Percentiles rank a stretch among this genome's conserved stretches.
Conservation (phyloP, 2,329 filamentous ascomycete species). For the Stagonosporopsis cucurbitacearum region DNA sequence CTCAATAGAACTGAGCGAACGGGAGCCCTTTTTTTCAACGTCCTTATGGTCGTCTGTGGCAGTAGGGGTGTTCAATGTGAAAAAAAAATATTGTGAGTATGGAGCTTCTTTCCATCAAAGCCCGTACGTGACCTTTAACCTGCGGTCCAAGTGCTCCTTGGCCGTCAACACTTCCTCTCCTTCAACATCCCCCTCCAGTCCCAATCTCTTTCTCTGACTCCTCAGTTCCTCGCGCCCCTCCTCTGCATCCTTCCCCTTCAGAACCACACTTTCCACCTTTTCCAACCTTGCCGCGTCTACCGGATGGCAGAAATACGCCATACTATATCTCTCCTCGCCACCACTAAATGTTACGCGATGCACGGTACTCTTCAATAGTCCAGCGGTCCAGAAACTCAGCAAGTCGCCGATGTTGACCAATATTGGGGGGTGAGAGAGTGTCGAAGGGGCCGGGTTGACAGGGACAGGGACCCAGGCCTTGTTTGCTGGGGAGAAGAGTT, state of each 20-base stretch:
- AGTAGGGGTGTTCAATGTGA: too few species aligned
- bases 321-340: slow-evolving; percentile 60
- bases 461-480: slow-evolving; percentile 54
- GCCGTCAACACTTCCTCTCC: slow-evolving; percentile 60
- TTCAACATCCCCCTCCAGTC: slow-evolving; percentile 42
- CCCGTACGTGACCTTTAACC: slow-evolving; percentile 66
- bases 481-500: slow-evolving; percentile 69
- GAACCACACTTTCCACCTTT: slow-evolving; percentile 60
- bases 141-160: slow-evolving; percentile 63
- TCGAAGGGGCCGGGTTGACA: slow-evolving; percentile 63
- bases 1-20: too few species aligned
- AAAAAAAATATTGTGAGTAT: too few species aligned
- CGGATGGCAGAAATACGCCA: slow-evolving; percentile 70
- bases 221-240: slow-evolving; percentile 40
- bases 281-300: slow-evolving; percentile 61
- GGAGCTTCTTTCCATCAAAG: slow-evolving; percentile 24
- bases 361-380: slow-evolving; percentile 83
- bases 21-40: too few species aligned
- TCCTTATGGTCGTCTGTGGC: too few species aligned
- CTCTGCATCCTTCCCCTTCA: slow-evolving; percentile 50
- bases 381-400: slow-evolving; percentile 87
- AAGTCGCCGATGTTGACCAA: slow-evolving; percentile 75
- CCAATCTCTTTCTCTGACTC: slow-evolving; percentile 52
- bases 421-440: slow-evolving; percentile 56
- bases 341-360: slow-evolving; percentile 79